A percentile compares a stretch with the other conserved stretches of the same genome.
Evolutionary conservation across 129 eudicot genomes (phyloP).

Genomic region (Ambrosia trifida): DNA sequence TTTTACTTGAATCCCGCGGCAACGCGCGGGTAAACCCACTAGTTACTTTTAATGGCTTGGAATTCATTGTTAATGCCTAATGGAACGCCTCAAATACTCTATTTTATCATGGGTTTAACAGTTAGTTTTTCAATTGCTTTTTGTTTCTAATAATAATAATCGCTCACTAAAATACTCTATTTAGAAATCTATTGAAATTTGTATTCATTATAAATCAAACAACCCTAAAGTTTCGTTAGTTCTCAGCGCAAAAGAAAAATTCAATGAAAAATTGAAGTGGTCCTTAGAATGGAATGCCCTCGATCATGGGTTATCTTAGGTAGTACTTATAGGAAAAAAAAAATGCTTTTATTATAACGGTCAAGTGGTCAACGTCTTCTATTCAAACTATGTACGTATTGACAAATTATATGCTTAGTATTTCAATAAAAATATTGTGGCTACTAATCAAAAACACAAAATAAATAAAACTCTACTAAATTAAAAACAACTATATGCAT

Average conservation of each 20-base stretch:
- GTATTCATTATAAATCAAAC: not conserved
- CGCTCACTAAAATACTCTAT: not conserved
- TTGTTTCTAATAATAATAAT: too few species aligned
- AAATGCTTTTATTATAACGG: not conserved
- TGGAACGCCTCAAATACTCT: too few species aligned
- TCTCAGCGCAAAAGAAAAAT: too few species aligned
- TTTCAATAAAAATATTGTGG: not conserved
- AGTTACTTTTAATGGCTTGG: too few species aligned
- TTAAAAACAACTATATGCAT: not conserved
- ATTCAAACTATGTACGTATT: not conserved
- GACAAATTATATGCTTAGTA: not conserved
- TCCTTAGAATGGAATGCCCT: too few species aligned
- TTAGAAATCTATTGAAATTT: not conserved
- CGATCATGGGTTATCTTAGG: not conserved
- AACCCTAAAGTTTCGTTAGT: not conserved
- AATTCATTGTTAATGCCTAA: too few species aligned
- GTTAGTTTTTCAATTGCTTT: too few species aligned
- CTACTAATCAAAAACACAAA: not conserved
- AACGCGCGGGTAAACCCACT: too few species aligned
- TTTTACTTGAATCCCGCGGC: too few species aligned
- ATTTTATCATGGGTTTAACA: too few species aligned
- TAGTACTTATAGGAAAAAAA: not conserved
- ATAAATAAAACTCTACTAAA: not conserved
- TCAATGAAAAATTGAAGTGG: too few species aligned
- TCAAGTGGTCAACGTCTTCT: not conserved